These are phyloP conservation scores for Microbotryomycetes sp. DNA, from an alignment of 1,284 basidiomycete genomes.

Conservation along the genomic window DNA sequence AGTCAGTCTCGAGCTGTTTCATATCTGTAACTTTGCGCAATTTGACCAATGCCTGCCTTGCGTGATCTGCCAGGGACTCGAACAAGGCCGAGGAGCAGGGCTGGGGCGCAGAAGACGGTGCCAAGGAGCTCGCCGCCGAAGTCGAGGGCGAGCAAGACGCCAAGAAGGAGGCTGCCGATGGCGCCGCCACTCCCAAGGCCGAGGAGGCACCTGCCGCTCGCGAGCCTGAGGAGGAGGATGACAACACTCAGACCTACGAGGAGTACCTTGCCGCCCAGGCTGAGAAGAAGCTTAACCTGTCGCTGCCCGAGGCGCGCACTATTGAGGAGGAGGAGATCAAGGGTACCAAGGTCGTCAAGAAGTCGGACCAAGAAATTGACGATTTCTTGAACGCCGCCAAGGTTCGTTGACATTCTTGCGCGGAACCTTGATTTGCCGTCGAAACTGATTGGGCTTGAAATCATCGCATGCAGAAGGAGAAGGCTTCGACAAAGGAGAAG, in stretches of 20 bases:
- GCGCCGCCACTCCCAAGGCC: slow-evolving; percentile 25
- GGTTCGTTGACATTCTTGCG: slow-evolving; percentile 15
- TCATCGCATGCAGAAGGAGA: slow-evolving; percentile 22
- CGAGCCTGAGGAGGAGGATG: slow-evolving; percentile 33
- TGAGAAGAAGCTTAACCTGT: slow-evolving; percentile 23
- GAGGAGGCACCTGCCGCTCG: slow-evolving; percentile 20
- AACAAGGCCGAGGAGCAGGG: slow-evolving; percentile 29
- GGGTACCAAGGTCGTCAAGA: slow-evolving; percentile 19
- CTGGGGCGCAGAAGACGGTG: slow-evolving; percentile 32
- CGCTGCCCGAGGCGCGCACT: slow-evolving; percentile 32
- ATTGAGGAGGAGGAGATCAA: slow-evolving; percentile 32
- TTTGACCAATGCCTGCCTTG: background rate
- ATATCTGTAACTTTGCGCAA: background rate
- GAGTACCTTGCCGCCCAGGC: slow-evolving; percentile 36
- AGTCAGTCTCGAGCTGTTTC: slow-evolving; percentile 9
- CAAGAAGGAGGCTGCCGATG: slow-evolving; percentile 22
- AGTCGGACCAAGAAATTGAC: slow-evolving; percentile 26
- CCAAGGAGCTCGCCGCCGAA: slow-evolving; percentile 32
- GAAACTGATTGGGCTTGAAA: background rate
- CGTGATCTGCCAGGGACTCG: slow-evolving; percentile 19
- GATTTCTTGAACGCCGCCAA: slow-evolving; percentile 18
- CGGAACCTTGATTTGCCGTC: too few species aligned
- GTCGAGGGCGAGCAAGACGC: slow-evolving; percentile 24
- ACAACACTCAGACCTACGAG: slow-evolving; percentile 38
- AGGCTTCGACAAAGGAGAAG: slow-evolving; percentile 26